These are phyloP conservation scores for Mortierella polycephala DNA, from an alignment of 371 early-diverging fungal genomes.

Conservation along the genomic window DNA sequence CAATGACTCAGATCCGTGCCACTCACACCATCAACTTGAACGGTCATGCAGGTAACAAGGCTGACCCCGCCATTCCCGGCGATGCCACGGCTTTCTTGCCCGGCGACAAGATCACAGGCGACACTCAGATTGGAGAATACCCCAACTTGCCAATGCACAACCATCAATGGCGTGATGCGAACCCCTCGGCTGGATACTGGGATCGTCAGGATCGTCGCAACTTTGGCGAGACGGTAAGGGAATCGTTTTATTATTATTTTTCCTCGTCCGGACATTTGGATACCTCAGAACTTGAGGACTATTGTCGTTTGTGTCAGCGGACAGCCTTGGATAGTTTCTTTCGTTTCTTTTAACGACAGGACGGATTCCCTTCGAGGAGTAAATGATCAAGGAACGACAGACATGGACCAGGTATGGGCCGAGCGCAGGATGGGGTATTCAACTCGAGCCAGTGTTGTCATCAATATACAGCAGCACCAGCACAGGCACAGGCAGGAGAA, in stretches of 20 bases:
- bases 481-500: no score
- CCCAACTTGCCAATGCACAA: conserved; percentile 73
- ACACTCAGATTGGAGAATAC: conserved; percentile 74
- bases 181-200: conserved; percentile 65
- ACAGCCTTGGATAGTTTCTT: no score
- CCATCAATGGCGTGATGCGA: conserved; percentile 60
- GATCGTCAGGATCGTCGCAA: conserved; percentile 74
- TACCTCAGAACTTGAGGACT: no score
- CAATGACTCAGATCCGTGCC: not conserved
- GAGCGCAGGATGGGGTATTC: no score
- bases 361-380: no score
- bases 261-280: not conserved
- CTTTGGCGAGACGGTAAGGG: conserved; percentile 70
- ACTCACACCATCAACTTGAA: not conserved
- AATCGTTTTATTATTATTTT: not conserved
- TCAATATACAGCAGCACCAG: no score
- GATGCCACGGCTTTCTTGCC: conserved; percentile 48
- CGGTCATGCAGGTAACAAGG: conserved; percentile 19
- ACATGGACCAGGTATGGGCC: no score
- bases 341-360: no score
- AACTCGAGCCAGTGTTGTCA: no score
- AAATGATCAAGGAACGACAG: no score
- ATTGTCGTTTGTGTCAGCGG: not conserved
- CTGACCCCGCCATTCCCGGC: conserved; percentile 46
- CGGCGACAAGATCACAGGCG: conserved; percentile 59